A percentile compares a stretch with the other conserved stretches of the same genome.
phyloP scores from a whole-genome alignment of 352 stramenopile species.

The Pythium phragmitis region DNA sequence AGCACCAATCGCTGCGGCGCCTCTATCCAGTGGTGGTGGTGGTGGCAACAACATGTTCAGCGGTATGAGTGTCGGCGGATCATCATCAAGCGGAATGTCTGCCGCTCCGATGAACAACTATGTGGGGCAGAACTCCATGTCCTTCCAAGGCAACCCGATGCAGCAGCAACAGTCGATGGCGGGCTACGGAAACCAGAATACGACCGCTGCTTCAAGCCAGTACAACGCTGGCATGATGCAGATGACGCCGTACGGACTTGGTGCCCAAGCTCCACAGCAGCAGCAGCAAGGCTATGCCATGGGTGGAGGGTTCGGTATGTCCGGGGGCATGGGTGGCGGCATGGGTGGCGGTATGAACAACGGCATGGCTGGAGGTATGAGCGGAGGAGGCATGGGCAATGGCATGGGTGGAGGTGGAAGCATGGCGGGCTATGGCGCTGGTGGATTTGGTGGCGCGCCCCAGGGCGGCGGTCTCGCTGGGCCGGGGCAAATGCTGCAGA shows the following conservation, averaged over 20 bases:
- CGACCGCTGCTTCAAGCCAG: slow-evolving; percentile 26
- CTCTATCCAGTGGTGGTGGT: slow-evolving; percentile 6
- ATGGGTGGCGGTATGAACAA: slow-evolving; percentile 33
- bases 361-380: slow-evolving; percentile 22
- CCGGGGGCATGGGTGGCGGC: slow-evolving; percentile 16
- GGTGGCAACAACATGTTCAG: slow-evolving; percentile 51
- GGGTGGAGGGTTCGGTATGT: slow-evolving; percentile 34
- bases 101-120: slow-evolving; percentile 33
- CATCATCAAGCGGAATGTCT: not conserved
- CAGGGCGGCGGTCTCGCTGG: slow-evolving; percentile 42
- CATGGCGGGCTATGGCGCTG: slow-evolving; percentile 22
- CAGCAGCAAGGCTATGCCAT: slow-evolving; percentile 47
- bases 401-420: slow-evolving; percentile 29
- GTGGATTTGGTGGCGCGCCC: slow-evolving; percentile 33
- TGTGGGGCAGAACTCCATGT: slow-evolving; percentile 40
- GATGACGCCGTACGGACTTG: slow-evolving; percentile 75
- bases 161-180: slow-evolving; percentile 23
- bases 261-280: slow-evolving; percentile 27
- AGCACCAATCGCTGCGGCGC: slow-evolving; percentile 24
- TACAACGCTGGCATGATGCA: slow-evolving; percentile 71
- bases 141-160: slow-evolving; percentile 29
- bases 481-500: slow-evolving; percentile 66
- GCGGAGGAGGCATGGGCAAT: slow-evolving; percentile 14
- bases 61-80: slow-evolving; percentile 54
- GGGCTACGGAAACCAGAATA: slow-evolving; percentile 36